Evolutionary conservation across 768 basidiomycete species (phyloP).

Genomic region (Russula sp.): DNA sequence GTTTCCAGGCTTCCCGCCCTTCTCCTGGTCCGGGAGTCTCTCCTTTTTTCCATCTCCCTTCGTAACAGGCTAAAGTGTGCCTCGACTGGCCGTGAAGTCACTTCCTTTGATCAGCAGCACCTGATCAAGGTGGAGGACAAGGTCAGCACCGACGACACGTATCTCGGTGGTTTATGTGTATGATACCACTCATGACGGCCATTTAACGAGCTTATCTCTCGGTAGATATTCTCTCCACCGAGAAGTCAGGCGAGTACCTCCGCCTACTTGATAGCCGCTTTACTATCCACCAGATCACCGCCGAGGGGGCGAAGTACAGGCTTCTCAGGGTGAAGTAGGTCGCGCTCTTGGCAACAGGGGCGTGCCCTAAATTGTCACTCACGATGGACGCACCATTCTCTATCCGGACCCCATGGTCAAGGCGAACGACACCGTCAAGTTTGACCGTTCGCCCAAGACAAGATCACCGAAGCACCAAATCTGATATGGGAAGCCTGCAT

Average conservation of each 20-base stretch:
- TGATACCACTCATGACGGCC: conserved; percentile 25
- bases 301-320: conserved; percentile 95
- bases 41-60: conserved; percentile 95
- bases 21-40: conserved; percentile 97
- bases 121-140: conserved; percentile 98
- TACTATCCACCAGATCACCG: conserved; percentile 98
- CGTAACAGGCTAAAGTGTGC: conserved; percentile 99
- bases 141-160: conserved; percentile 96
- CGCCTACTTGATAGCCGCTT: conserved; percentile 99
- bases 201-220: background rate
- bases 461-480: conserved; percentile 92
- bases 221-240: conserved; percentile 89
- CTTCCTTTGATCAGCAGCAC: conserved; percentile 90
- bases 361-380: conserved; percentile 95
- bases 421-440: conserved; percentile 97
- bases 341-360: conserved; percentile 87
- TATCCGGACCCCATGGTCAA: conserved; percentile 95
- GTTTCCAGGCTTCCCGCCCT: conserved; percentile 78
- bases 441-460: conserved; percentile 90
- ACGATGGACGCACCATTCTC: conserved; percentile 99
- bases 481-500: conserved; percentile 95
- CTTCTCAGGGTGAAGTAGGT: conserved; percentile 91
- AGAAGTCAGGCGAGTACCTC: conserved; percentile 99
- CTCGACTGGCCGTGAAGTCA: conserved; percentile 92
- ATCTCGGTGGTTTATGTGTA: conserved; percentile 97